A percentile compares a stretch with the other conserved stretches of the same genome.
phyloP scores from a whole-genome alignment of 2,329 filamentous ascomycete species.

The Aureobasidium sp. region DNA sequence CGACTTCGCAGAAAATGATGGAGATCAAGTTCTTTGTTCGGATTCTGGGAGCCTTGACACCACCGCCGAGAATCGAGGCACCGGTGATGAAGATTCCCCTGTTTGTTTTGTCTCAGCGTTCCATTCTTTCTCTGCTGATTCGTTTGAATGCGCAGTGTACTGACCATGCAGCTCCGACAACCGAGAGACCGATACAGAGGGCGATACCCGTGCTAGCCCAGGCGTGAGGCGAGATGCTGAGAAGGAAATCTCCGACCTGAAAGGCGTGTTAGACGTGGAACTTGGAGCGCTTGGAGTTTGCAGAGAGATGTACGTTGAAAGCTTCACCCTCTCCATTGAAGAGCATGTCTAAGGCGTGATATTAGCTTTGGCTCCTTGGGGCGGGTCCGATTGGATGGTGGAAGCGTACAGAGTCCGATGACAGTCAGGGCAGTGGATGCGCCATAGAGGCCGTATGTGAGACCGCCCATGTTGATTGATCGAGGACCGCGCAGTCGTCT shows the following conservation, averaged over 20 bases:
- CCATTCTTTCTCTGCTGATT: neutral
- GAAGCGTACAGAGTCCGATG: conserved; percentile 30
- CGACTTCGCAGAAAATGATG: conserved; percentile 99
- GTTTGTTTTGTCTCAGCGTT: conserved; percentile 14
- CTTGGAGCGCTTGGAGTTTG: neutral
- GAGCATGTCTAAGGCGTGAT: conserved; percentile 69
- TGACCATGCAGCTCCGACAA: conserved; percentile 95
- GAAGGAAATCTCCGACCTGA: conserved; percentile 85
- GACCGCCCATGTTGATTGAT: conserved; percentile 21
- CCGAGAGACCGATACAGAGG: conserved; percentile 90
- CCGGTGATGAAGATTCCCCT: conserved; percentile 99
- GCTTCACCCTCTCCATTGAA: conserved; percentile 93
- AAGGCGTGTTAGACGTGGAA: neutral
- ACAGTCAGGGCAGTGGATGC: conserved; percentile 26
- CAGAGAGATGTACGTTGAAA: conserved; percentile 65
- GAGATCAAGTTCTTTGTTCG: conserved; percentile 99
- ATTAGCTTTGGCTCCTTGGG: conserved; percentile 19
- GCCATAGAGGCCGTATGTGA: conserved; percentile 29
- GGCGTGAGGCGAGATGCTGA: conserved; percentile 84
- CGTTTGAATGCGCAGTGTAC: conserved; percentile 17
- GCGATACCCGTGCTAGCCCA: conserved; percentile 89
- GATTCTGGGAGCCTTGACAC: conserved; percentile 93
- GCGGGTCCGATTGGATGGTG: neutral
- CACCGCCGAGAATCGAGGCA: conserved; percentile 91
- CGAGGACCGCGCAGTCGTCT: neutral